Percentiles rank a stretch among this genome's conserved stretches.
phyloP scores from a whole-genome alignment of 2,329 filamentous ascomycete species.

The Pseudogymnoascus sp. region DNA sequence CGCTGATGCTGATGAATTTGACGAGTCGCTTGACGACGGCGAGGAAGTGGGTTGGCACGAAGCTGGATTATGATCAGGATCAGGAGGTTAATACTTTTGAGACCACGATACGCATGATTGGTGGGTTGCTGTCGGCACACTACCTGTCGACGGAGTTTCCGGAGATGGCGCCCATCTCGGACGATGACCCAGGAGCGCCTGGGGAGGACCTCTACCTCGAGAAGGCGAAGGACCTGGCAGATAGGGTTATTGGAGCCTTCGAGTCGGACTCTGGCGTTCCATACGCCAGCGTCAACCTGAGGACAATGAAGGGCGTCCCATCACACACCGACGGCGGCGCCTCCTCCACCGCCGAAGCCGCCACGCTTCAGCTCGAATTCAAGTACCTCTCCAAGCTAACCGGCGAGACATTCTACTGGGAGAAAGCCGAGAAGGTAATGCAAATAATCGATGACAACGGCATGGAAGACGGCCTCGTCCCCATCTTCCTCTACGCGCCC shows the following conservation, averaged over 20 bases:
- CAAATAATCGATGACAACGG: conserved; percentile 79
- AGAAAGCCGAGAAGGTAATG: conserved; percentile 85
- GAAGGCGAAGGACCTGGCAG: conserved; percentile 87
- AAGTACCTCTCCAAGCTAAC: conserved; percentile 95
- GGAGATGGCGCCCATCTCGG: conserved; percentile 63
- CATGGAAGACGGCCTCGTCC: conserved; percentile 72
- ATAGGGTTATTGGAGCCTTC: conserved; percentile 79
- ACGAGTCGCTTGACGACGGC: conserved; percentile 78
- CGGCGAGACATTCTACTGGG: conserved; percentile 88
- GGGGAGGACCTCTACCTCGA: conserved; percentile 93
- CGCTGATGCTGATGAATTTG: conserved; percentile 96
- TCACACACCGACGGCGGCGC: conserved; percentile 82
- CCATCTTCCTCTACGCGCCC: conserved; percentile 80
- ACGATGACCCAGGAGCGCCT: conserved; percentile 62
- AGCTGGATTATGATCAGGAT: conserved; percentile 78
- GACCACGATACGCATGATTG: conserved; percentile 95
- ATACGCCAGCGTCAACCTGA: conserved; percentile 83
- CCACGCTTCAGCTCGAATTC: conserved; percentile 88
- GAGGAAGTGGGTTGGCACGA: conserved; percentile 77
- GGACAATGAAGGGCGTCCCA: conserved; percentile 63
- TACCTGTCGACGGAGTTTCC: conserved; percentile 84
- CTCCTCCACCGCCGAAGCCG: conserved; percentile 88
- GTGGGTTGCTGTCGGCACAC: conserved; percentile 84
- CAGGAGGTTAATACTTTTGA: conserved; percentile 97
- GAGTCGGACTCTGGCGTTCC: conserved; percentile 81